Base-by-base conservation (phyloP, 1,284 basidiomycete genomes). In the Neolentinus lepideus region DNA sequence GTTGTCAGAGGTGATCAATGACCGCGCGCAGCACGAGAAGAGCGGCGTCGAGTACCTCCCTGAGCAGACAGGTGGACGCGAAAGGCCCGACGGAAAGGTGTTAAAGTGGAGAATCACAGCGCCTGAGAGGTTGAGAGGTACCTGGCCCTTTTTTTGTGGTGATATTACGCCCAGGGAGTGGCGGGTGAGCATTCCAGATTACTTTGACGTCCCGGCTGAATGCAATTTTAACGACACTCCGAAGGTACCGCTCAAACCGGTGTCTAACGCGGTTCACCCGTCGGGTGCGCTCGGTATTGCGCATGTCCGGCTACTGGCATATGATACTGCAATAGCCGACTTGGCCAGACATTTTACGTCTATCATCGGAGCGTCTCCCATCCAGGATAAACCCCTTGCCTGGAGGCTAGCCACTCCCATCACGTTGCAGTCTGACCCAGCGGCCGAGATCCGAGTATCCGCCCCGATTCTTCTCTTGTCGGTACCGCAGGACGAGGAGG, bases 131-230 rank as follows among this genome's bases (percentile, higher is more conserved):
- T n/a, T n/a, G n/a, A 66, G 70, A 0, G 73, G 77, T 1, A 59
- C 63, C 1, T 62, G 83, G 12, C 85, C 86, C n/a, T 88, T 88
- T 64, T 88, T 84, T 64, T 89, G 86, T 62, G 83, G 83, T 22
- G 85, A 88, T 64, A 66, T 86, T 2, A 88, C 85, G 4, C 77
- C 82, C 2, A 69, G 85, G 51, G 61, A 66, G 2, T 73, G 76
- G 67, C 70, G 86, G 66, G 86, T 85, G 58, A 16, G 79, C 70
- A 10, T 22, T n/a, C 21, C 26, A n/a, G 48, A 36, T 36, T 14
- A 45, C 36, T 21, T 43, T n/a, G n/a, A n/a, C n/a, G n/a, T n/a
- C n/a, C n/a, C n/a, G n/a, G n/a, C n/a, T n/a, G n/a, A n/a, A n/a
- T n/a, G n/a, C n/a, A n/a, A n/a, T n/a, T n/a, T 31, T 4, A 31